Percentiles rank a stretch among this genome's conserved stretches.
phyloP scores from a whole-genome alignment of 2,329 filamentous ascomycete genomes.

The Diaporthe citriasiana region DNA sequence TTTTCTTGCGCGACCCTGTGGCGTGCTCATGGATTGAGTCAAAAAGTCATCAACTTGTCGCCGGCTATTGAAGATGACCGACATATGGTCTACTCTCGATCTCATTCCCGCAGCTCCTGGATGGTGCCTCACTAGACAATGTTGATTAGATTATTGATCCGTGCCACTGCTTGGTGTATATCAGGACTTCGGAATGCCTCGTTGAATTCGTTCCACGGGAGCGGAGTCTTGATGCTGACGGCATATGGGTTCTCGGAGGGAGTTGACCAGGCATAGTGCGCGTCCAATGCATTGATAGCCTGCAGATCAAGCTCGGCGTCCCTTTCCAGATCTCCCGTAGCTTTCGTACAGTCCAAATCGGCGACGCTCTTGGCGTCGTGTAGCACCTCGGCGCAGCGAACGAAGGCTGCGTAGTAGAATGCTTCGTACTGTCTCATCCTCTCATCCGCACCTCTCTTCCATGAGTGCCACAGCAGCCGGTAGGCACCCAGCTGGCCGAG shows the following conservation, averaged over 20 bases:
- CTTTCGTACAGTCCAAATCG: constrained; percentile 23
- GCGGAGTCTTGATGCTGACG: not conserved
- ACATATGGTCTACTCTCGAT: not conserved
- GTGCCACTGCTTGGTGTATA: constrained; percentile 6
- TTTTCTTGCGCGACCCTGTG: not conserved
- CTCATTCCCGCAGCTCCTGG: too few relatives aligned
- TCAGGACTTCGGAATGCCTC: not conserved
- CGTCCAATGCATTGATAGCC: constrained; percentile 35
- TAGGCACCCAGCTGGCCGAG: constrained; percentile 46
- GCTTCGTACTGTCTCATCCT: not conserved
- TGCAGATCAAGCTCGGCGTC: constrained; percentile 38
- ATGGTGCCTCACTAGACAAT: not conserved
- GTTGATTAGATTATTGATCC: not conserved
- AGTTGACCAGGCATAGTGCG: constrained; percentile 13
- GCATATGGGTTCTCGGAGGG: not conserved
- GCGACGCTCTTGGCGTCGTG: not conserved
- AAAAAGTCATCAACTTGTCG: not conserved
- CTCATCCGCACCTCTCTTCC: not conserved
- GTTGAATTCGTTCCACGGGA: not conserved
- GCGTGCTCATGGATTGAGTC: not conserved
- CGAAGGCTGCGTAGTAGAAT: constrained; percentile 21
- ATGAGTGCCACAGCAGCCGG: constrained; percentile 40
- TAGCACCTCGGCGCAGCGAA: constrained; percentile 39
- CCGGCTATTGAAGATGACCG: not conserved
- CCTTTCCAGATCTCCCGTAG: constrained; percentile 18